Conservation (phyloP, 768 basidiomycete species). For the Tricholoma saponaceum region DNA sequence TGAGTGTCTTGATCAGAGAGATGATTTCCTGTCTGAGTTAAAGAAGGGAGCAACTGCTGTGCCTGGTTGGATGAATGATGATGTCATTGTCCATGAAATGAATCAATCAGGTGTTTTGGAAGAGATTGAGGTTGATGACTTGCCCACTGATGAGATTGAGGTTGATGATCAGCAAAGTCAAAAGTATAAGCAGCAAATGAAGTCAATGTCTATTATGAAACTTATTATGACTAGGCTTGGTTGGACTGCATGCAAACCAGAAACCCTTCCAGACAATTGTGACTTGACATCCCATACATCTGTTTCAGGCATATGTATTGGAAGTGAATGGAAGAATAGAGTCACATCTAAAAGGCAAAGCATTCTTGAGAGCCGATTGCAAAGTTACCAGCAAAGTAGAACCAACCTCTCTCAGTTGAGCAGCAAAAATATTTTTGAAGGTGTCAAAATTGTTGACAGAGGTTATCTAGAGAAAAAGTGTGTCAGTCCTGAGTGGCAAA, state of each 20-base stretch:
- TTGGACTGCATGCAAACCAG: neutral
- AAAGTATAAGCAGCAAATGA: neutral
- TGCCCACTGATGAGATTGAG: neutral
- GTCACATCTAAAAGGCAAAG: neutral
- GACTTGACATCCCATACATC: neutral
- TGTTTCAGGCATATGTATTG: neutral
- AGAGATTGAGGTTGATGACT: neutral
- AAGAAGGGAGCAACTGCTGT: constrained; percentile 2
- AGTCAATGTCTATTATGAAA: neutral
- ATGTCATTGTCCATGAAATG: neutral
- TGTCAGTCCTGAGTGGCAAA: neutral
- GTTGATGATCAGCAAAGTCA: neutral
- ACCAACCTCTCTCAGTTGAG: neutral
- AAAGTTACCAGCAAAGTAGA: neutral
- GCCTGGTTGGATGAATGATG: neutral
- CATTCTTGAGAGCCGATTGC: neutral
- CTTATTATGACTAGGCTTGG: neutral
- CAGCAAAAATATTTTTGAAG: neutral
- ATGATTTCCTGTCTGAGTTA: constrained; percentile 18
- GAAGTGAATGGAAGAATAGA: neutral
- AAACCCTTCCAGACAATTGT: neutral
- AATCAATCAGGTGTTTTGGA: neutral
- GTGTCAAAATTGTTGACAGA: constrained; percentile 7
- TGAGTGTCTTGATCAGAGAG: constrained; percentile 25
- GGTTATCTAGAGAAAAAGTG: constrained; percentile 7